Percentiles rank a stretch among this genome's conserved stretches.
Evolutionary conservation across 306 rosid genomes (phyloP).

Genomic region (Quercus engelmannii): DNA sequence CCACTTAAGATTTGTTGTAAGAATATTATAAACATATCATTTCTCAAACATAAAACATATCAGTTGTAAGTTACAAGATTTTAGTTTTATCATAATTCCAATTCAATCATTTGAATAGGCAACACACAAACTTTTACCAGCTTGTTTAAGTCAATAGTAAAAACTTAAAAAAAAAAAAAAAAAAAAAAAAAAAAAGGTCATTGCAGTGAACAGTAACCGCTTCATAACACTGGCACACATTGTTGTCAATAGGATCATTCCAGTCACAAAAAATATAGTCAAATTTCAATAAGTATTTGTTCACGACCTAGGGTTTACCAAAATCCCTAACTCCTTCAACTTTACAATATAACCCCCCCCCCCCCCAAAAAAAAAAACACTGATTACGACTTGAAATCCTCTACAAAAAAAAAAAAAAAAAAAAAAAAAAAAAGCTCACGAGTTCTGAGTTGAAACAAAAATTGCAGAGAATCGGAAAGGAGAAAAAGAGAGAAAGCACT

Average conservation of each 20-base stretch:
- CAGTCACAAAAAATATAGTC: neutral
- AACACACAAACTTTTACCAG: neutral
- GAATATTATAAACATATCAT: too few species aligned
- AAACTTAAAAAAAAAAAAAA: neutral
- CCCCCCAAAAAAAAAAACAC: neutral
- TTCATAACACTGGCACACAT: neutral
- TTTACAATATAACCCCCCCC: neutral
- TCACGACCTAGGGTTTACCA: neutral
- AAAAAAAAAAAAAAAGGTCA: too few species aligned
- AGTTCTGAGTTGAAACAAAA: neutral
- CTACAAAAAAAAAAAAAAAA: neutral
- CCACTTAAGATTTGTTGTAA: too few species aligned
- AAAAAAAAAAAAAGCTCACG: neutral
- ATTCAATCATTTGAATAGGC: neutral
- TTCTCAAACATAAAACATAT: too few species aligned
- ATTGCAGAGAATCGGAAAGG: neutral
- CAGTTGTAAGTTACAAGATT: too few species aligned
- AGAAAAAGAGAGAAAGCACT: neutral
- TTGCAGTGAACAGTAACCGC: neutral
- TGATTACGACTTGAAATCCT: neutral
- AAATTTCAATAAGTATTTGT: neutral
- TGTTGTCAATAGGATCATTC: too few species aligned
- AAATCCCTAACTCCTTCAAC: constrained; percentile 25
- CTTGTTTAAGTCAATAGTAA: neutral
- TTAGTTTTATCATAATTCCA: too few species aligned